Conservation (phyloP, 2,329 filamentous ascomycete species). For the Colletotrichum sp. region DNA sequence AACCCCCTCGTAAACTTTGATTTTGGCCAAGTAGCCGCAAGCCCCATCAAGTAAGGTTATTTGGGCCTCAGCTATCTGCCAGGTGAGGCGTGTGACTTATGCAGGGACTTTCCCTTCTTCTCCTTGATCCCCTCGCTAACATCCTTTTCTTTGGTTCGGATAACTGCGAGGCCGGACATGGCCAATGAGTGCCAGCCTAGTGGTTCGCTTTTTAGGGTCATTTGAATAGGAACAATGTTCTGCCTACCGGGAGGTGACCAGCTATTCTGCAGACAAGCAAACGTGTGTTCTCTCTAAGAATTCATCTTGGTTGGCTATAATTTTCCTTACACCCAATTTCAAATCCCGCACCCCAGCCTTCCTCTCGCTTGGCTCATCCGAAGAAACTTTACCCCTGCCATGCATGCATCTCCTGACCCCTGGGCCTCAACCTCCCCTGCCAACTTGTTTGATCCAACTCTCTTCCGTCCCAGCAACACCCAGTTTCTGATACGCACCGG, state of each 20-base stretch:
- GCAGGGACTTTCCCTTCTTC: not conserved
- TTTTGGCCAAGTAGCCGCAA: not conserved
- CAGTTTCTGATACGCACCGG: constrained; percentile 4
- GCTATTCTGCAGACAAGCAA: not conserved
- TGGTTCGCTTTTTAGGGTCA: not conserved
- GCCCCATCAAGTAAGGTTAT: constrained; percentile 18
- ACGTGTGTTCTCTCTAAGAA: not conserved
- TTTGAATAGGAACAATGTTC: not conserved
- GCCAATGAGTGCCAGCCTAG: not conserved
- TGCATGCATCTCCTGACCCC: not conserved
- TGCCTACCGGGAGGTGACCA: not conserved
- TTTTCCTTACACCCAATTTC: not conserved
- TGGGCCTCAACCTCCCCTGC: not conserved
- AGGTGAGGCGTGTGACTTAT: not conserved
- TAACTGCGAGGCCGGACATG: not conserved
- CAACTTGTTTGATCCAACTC: not conserved
- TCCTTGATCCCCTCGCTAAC: not conserved
- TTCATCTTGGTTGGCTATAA: not conserved
- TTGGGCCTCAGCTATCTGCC: not conserved
- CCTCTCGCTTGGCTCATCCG: not conserved
- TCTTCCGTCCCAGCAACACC: constrained; percentile 2
- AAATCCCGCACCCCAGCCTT: not conserved
- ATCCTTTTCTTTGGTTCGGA: not conserved
- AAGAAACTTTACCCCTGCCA: not conserved
- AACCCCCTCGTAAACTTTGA: not conserved